phyloP scores from a whole-genome alignment of 2,329 filamentous ascomycete genomes.

The Neonectria neomacrospora region DNA sequence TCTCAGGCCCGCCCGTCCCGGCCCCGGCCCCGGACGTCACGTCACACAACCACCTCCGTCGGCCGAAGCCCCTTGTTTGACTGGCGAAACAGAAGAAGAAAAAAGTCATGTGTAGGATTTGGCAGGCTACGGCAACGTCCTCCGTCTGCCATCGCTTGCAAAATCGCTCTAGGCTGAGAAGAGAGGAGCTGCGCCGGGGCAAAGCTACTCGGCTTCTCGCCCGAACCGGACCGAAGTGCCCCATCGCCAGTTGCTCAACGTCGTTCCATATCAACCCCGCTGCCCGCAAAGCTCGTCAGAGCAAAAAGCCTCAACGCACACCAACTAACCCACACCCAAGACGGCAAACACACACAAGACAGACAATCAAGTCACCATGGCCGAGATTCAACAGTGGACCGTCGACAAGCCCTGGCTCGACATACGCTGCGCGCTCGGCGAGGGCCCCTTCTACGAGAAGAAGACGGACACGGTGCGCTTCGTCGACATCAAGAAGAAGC shows the following conservation, averaged over 20 bases:
- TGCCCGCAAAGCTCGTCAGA: not conserved
- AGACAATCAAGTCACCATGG: constrained; percentile 46
- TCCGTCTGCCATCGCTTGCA: not conserved
- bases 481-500: constrained; percentile 83
- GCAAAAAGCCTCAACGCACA: constrained; percentile 16
- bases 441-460: constrained; percentile 79
- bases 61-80: not conserved
- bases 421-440: constrained; percentile 74
- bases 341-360: not conserved
- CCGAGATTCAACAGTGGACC: constrained; percentile 60
- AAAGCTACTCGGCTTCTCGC: constrained; percentile 15
- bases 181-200: constrained; percentile 14
- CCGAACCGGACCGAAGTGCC: constrained; percentile 25
- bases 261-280: constrained; percentile 23
- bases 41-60: constrained; percentile 21
- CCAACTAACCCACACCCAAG: no score
- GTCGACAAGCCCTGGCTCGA: constrained; percentile 66
- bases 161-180: not conserved
- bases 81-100: no score
- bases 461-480: constrained; percentile 75
- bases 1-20: constrained; percentile 39
- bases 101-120: not conserved
- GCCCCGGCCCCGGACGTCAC: constrained; percentile 24
- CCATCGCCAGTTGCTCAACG: constrained; percentile 2
- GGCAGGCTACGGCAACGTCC: not conserved